phyloP scores from a whole-genome alignment of 306 rosid genomes.

The Castanopsis chinensis region DNA sequence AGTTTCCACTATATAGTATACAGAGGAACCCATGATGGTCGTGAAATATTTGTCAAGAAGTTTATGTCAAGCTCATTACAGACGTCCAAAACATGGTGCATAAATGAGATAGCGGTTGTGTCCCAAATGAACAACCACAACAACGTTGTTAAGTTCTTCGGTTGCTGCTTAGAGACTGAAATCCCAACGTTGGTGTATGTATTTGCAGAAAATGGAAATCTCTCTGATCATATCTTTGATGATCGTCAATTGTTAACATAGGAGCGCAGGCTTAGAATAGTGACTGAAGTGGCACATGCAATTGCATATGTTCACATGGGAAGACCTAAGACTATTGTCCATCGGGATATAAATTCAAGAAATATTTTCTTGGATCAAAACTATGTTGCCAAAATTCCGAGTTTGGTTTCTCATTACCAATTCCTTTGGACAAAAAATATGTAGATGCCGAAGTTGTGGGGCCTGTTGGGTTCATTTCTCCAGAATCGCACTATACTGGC shows the following conservation, averaged over 20 bases:
- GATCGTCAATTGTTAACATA: neutral
- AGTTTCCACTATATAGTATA: too few relatives aligned
- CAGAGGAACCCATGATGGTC: too few relatives aligned
- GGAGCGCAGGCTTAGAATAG: slow-evolving; percentile 7
- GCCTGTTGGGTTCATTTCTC: neutral
- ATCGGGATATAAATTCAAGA: neutral
- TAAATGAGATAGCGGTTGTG: slow-evolving; percentile 9
- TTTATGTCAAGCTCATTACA: neutral
- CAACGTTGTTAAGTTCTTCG: slow-evolving; percentile 15
- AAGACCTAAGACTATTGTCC: neutral
- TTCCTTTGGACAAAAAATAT: neutral
- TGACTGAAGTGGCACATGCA: slow-evolving; percentile 6
- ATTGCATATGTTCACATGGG: slow-evolving; percentile 7
- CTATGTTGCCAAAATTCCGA: slow-evolving; percentile 2
- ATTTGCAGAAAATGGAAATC: slow-evolving; percentile 14
- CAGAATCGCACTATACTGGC: neutral
- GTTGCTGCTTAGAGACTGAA: slow-evolving; percentile 18
- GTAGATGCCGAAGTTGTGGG: neutral
- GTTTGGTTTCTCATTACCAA: neutral
- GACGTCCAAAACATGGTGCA: neutral
- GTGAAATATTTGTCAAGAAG: neutral
- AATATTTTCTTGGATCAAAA: slow-evolving; percentile 4
- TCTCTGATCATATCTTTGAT: neutral
- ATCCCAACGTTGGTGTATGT: slow-evolving; percentile 13
- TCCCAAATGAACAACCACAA: slow-evolving; percentile 26